A percentile compares a stretch with the other conserved stretches of the same genome.
phyloP scores from a whole-genome alignment of 192 early-diverging fungal species.

The Umbelopsis sp. region DNA sequence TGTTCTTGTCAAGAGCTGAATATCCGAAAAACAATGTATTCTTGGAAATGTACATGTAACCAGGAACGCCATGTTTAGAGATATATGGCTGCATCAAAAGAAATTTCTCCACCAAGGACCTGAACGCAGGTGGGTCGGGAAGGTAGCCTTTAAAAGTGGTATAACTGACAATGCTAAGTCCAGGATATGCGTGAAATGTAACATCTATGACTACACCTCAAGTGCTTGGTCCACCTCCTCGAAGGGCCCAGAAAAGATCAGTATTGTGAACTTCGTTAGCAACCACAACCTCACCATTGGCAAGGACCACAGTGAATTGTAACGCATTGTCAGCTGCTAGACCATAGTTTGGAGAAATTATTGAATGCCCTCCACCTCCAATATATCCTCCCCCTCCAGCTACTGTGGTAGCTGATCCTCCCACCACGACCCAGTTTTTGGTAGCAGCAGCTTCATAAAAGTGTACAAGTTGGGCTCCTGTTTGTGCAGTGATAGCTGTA shows the following conservation, averaged over 20 bases:
- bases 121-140: too few species aligned
- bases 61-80: too few species aligned
- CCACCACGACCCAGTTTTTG: background rate
- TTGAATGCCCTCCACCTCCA: slow-evolving; percentile 48
- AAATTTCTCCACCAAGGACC: too few species aligned
- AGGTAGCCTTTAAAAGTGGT: too few species aligned
- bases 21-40: too few species aligned
- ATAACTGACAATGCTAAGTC: too few species aligned
- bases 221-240: slow-evolving; percentile 50
- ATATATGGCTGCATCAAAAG: too few species aligned
- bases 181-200: slow-evolving; percentile 23
- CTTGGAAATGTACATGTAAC: too few species aligned
- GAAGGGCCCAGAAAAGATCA: slow-evolving; percentile 61
- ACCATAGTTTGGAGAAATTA: slow-evolving; percentile 40
- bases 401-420: slow-evolving; percentile 12
- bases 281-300: slow-evolving; percentile 37
- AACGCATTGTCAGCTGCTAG: slow-evolving; percentile 50
- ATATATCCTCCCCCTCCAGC: slow-evolving; percentile 32
- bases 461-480: slow-evolving; percentile 31
- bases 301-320: slow-evolving; percentile 51
- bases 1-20: too few species aligned
- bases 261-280: slow-evolving; percentile 41
- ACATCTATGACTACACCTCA: slow-evolving; percentile 42
- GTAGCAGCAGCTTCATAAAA: slow-evolving; percentile 13
- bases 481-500: slow-evolving; percentile 26